phyloP scores from a whole-genome alignment of 2,329 filamentous ascomycete species.

The Cytospora leucostoma region DNA sequence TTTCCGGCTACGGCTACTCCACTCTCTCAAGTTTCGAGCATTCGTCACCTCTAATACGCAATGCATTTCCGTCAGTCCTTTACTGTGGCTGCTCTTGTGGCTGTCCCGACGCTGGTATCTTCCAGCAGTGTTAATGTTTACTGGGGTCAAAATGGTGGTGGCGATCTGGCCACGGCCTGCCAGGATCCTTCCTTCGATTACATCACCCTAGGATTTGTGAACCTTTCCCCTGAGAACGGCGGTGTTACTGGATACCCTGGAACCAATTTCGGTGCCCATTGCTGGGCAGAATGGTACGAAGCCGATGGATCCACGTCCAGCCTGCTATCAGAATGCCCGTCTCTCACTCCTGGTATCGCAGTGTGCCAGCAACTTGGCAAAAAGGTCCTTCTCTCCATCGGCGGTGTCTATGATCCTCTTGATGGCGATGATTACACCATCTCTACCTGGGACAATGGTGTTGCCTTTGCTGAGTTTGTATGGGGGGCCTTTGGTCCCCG shows the following conservation, averaged over 20 bases:
- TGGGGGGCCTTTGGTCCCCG: constrained; percentile 43
- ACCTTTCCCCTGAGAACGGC: constrained; percentile 42
- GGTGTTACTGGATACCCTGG: constrained; percentile 38
- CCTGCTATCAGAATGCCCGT: constrained; percentile 38
- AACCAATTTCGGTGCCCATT: constrained; percentile 44
- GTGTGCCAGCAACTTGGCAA: constrained; percentile 59
- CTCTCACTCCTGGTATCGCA: constrained; percentile 39
- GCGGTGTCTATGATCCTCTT: constrained; percentile 45
- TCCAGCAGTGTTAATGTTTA: constrained; percentile 26
- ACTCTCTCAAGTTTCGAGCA: constrained; percentile 29
- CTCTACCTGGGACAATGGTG: constrained; percentile 34
- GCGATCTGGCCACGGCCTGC: constrained; percentile 36
- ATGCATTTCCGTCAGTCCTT: constrained; percentile 27
- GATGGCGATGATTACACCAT: constrained; percentile 38
- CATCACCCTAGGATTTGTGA: constrained; percentile 44
- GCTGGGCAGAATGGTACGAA: constrained; percentile 37
- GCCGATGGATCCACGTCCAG: constrained; percentile 33
- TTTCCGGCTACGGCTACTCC: constrained; percentile 31
- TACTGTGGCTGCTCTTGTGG: constrained; percentile 25
- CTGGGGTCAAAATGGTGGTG: constrained; percentile 36
- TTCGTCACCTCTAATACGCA: constrained; percentile 28
- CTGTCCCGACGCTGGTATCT: constrained; percentile 29
- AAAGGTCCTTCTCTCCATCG: constrained; percentile 65
- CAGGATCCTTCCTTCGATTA: constrained; percentile 41
- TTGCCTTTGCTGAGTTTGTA: constrained; percentile 42